Conservation (phyloP, 805 yeast species). For the Saccharomycopsis amapae region DNA sequence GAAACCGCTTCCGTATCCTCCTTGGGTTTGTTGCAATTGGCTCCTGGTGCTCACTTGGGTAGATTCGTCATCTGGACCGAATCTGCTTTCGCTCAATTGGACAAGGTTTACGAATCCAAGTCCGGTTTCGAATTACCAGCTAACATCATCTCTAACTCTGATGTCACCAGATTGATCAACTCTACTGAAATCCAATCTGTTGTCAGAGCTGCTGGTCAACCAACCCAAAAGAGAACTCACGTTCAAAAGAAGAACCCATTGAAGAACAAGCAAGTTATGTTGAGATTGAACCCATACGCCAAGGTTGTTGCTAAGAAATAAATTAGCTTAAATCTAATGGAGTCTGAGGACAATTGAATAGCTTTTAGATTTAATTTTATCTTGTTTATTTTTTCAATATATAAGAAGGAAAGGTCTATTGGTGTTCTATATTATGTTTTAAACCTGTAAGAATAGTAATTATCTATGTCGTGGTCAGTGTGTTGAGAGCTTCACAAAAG, state of each 20-base stretch:
- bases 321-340: too few species aligned
- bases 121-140: conserved; percentile 87
- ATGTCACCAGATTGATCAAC: conserved; percentile 95
- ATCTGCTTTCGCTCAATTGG: conserved; percentile 94
- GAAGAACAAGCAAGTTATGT: conserved; percentile 97
- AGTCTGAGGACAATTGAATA: neutral
- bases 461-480: too few species aligned
- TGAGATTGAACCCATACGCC: conserved; percentile 99
- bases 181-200: conserved; percentile 98
- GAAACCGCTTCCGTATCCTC: conserved; percentile 90
- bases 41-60: conserved; percentile 99
- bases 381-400: neutral
- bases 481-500: too few species aligned
- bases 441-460: too few species aligned
- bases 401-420: too few species aligned
- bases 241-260: conserved; percentile 98
- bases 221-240: conserved; percentile 88
- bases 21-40: conserved; percentile 94
- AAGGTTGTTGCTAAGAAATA: conserved; percentile 73
- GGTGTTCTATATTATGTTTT: too few species aligned
- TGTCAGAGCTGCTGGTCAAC: conserved; percentile 93
- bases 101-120: conserved; percentile 96
- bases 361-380: neutral
- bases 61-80: conserved; percentile 99
- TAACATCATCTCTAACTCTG: conserved; percentile 92